Evolutionary conservation across 257 asterid genomes (phyloP).

Genomic region (Solanum chaucha): DNA sequence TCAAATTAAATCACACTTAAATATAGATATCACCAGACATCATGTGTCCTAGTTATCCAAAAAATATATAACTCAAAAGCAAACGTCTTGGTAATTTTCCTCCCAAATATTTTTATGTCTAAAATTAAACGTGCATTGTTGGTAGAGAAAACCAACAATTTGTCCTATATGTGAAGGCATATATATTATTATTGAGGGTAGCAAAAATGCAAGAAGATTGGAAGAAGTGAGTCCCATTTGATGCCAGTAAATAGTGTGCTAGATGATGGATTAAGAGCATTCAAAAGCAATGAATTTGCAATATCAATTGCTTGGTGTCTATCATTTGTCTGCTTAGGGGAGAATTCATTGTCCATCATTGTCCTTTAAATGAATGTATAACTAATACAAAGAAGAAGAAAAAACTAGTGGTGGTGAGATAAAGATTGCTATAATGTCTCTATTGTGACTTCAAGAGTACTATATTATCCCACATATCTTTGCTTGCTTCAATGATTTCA

Average conservation of each 20-base stretch:
- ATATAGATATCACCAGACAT: not conserved
- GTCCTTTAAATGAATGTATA: not conserved
- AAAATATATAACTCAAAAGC: not conserved
- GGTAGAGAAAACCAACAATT: not conserved
- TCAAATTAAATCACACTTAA: not conserved
- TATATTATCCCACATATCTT: not conserved
- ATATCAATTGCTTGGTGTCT: not conserved
- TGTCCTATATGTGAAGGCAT: not conserved
- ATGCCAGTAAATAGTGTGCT: not conserved
- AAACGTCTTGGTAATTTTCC: not conserved
- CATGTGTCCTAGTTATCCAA: not conserved
- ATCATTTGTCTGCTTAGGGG: conserved; percentile 1
- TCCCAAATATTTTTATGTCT: not conserved
- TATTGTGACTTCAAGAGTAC: not conserved
- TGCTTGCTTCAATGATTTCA: conserved; percentile 6
- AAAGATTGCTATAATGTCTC: not conserved
- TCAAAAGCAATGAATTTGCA: not conserved
- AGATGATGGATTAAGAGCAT: not conserved
- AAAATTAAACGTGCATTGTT: not conserved
- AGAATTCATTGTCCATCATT: conserved; percentile 12
- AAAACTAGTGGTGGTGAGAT: not conserved
- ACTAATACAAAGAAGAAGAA: not conserved
- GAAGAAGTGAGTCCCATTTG: not conserved
- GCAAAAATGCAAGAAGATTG: not conserved
- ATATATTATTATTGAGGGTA: not conserved